A percentile compares a stretch with the other conserved stretches of the same genome.
These are phyloP conservation scores for Dendrobium officinale DNA, from an alignment of 106 monocot species.

Conservation along the genomic window DNA sequence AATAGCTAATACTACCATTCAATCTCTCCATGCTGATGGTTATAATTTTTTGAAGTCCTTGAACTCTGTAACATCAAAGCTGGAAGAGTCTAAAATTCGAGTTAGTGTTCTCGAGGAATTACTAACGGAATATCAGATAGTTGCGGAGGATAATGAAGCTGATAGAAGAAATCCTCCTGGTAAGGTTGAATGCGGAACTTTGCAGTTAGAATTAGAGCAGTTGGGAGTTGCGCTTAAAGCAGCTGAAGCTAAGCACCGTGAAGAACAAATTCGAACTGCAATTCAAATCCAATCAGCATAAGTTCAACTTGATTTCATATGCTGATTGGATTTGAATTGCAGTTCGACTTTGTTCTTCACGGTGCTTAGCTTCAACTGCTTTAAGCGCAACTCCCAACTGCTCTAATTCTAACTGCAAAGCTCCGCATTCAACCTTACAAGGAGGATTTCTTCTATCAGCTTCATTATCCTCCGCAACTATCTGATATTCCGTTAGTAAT, in stretches of 20 bases:
- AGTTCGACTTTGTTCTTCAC: slow-evolving; percentile 45
- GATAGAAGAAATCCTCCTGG: slow-evolving; percentile 1
- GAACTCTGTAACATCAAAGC: slow-evolving; percentile 34
- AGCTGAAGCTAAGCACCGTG: slow-evolving; percentile 23
- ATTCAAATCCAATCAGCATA: slow-evolving; percentile 25
- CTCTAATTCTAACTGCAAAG: slow-evolving; percentile 18
- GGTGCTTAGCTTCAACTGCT: slow-evolving; percentile 20
- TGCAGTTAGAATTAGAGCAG: slow-evolving; percentile 18
- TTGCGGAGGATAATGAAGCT: slow-evolving; percentile 38
- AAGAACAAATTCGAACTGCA: slow-evolving; percentile 41
- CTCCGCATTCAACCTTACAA: neutral
- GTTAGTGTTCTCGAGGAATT: slow-evolving; percentile 35
- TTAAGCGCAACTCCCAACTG: slow-evolving; percentile 37
- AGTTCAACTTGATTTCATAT: slow-evolving; percentile 15
- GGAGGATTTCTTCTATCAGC: slow-evolving; percentile 14
- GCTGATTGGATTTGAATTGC: slow-evolving; percentile 25
- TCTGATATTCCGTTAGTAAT: slow-evolving; percentile 26
- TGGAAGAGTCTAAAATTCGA: slow-evolving; percentile 53
- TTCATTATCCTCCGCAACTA: slow-evolving; percentile 36
- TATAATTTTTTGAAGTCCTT: slow-evolving; percentile 38
- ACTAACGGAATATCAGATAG: slow-evolving; percentile 27
- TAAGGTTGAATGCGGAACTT: neutral
- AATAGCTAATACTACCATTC: slow-evolving; percentile 43
- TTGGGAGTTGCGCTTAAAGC: slow-evolving; percentile 40
- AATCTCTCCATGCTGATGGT: slow-evolving; percentile 37